These are phyloP conservation scores for Syzygium oleosum DNA, from an alignment of 345 rosid genomes.

Conservation along the genomic window DNA sequence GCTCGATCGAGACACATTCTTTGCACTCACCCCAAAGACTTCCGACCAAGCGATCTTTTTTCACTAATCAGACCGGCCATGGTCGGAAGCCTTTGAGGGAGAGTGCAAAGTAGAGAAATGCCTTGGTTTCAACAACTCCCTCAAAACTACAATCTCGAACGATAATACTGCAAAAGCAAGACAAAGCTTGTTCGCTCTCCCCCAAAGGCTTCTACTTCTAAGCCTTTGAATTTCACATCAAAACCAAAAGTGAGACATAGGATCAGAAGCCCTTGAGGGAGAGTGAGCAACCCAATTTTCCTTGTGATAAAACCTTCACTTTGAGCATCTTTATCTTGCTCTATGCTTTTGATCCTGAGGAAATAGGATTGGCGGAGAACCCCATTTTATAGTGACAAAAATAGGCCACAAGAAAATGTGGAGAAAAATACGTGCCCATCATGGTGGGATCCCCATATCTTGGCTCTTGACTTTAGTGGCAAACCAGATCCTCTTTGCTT, in stretches of 20 bases:
- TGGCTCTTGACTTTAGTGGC: not conserved
- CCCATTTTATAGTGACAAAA: slow-evolving; percentile 2
- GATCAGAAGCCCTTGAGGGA: slow-evolving; percentile 29
- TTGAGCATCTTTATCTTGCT: not conserved
- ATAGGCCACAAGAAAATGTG: not conserved
- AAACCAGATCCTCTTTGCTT: not conserved
- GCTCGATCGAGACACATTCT: not conserved
- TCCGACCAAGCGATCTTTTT: not conserved
- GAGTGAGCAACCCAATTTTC: slow-evolving; percentile 19
- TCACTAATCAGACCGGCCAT: not conserved
- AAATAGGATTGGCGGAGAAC: not conserved
- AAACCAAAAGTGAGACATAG: not conserved
- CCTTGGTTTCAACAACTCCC: not conserved
- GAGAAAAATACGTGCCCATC: not conserved
- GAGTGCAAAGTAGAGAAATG: not conserved
- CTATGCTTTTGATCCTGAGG: not conserved
- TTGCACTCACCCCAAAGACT: not conserved
- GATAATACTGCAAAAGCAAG: slow-evolving; percentile 2
- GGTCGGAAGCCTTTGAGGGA: not conserved
- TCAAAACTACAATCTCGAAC: not conserved
- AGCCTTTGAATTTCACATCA: not conserved
- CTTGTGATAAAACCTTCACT: not conserved
- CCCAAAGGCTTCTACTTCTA: slow-evolving; percentile 19
- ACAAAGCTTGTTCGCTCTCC: slow-evolving; percentile 27
- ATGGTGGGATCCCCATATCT: slow-evolving; percentile 3